phyloP scores from a whole-genome alignment of 352 stramenopile species.

The Globisporangium paddicum region DNA sequence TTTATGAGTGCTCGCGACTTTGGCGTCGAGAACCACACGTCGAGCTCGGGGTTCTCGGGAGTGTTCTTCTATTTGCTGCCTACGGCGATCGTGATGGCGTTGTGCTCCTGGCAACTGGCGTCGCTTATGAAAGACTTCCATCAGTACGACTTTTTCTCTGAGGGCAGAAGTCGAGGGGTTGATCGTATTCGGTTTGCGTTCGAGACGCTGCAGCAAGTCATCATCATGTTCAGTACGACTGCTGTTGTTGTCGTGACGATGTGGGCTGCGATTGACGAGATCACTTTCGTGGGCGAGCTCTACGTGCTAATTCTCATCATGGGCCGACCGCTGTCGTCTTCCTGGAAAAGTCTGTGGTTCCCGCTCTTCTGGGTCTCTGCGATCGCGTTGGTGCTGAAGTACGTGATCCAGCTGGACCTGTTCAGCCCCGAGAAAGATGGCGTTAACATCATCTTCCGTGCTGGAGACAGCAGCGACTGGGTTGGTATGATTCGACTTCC shows the following conservation, averaged over 20 bases:
- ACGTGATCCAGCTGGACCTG: conserved; percentile 58
- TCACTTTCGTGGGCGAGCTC: conserved; percentile 56
- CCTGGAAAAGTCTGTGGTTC: conserved; percentile 74
- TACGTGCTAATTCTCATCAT: conserved; percentile 65
- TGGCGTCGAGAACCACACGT: conserved; percentile 63
- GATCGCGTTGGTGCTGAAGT: conserved; percentile 51
- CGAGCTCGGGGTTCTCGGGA: conserved; percentile 48
- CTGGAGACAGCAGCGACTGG: conserved; percentile 54
- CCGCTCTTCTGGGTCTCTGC: conserved; percentile 76
- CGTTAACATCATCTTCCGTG: conserved; percentile 30
- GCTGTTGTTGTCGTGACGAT: conserved; percentile 66
- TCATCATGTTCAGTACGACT: conserved; percentile 72
- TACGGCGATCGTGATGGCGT: conserved; percentile 57
- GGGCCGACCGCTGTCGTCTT: conserved; percentile 42
- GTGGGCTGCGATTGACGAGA: conserved; percentile 51
- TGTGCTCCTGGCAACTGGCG: conserved; percentile 82
- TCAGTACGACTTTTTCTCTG: conserved; percentile 59
- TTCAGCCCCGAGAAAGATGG: conserved; percentile 34
- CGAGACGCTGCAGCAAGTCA: conserved; percentile 52
- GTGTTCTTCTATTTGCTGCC: conserved; percentile 81
- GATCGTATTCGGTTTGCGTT: conserved; percentile 50
- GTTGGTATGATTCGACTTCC: conserved; percentile 44
- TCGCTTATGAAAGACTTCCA: conserved; percentile 66
- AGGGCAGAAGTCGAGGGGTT: conserved; percentile 40
- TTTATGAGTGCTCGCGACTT: conserved; percentile 76